Evolutionary conservation across 129 eudicot genomes (phyloP), one percentile per base, ranked within the genome.

Genomic region (Flaveria sonorensis): DNA sequence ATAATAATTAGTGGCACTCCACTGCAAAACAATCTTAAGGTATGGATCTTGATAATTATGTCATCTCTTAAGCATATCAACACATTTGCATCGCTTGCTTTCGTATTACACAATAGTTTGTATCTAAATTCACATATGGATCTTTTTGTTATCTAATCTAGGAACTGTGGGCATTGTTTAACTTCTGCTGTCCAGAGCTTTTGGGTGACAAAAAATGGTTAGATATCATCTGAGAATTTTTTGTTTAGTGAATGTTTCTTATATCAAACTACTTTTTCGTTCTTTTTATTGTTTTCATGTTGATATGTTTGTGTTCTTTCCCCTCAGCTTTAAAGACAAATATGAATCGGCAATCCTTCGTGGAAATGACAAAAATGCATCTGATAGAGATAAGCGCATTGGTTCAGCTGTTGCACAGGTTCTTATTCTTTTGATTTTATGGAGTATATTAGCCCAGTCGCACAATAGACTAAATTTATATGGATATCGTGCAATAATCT

Each of bases 1-100:
- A 87, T 91, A 59, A 85, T 95, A n/a, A 91, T 95, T 56, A 95
- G 99, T 89, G 99, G 99, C 71, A 95, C 99, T 36, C 99, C 99
- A 71, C 74, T 95, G 62, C 97, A 95, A 72, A 95, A 95, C 83
- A 88, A 95, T 84, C 90, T 95, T 24, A 91, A 95, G 97, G 99
- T 88, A 82, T 19, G 24, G 20, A 26, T 36, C 24, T 46, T 57
- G 70, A 32, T 59, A 46, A 51, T 51, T 43, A 42, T 55, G 64
- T 28, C 68, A 26, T 18, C 46, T 66, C 42, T n/a, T 74, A 20
- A 18, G 46, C 28, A 10, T 77, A 62, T 65, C 30, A 72, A 28
- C 19, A 43, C 4, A 14, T 48, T 36, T 21, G 3, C 36, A 15
- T 53, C 18, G 21, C 0, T 61, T 28, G 10, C 11, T 64, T 71